These are phyloP conservation scores for Termitomyces sp. DNA, from an alignment of 768 basidiomycete species.

Conservation along the genomic window DNA sequence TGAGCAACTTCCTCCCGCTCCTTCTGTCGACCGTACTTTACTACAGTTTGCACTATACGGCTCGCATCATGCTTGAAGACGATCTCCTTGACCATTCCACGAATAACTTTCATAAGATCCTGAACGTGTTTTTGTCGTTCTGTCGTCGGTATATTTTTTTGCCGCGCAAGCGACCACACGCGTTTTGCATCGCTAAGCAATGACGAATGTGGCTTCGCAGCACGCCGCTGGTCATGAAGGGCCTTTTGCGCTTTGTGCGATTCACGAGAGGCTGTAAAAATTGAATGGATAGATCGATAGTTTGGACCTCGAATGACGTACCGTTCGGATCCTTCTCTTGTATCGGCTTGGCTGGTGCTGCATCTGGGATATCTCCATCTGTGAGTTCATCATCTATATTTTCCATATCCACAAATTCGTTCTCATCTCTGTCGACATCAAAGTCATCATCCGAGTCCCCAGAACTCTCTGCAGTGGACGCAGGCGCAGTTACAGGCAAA, in stretches of 20 bases:
- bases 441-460: conserved; percentile 36
- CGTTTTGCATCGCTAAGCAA: conserved; percentile 68
- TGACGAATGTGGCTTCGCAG: conserved; percentile 71
- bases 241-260: conserved; percentile 67
- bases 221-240: conserved; percentile 63
- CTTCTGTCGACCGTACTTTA: conserved; percentile 72
- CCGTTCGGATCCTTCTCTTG: conserved; percentile 54
- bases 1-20: conserved; percentile 77
- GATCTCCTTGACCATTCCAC: conserved; percentile 80
- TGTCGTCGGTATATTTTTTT: conserved; percentile 60
- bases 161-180: conserved; percentile 70
- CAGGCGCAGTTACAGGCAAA: conserved; percentile 46
- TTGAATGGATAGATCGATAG: conserved; percentile 1
- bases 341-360: conserved; percentile 12
- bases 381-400: conserved; percentile 26
- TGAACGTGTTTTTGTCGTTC: conserved; percentile 74
- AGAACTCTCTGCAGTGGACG: conserved; percentile 25
- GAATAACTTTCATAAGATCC: conserved; percentile 69
- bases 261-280: conserved; percentile 49
- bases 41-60: conserved; percentile 73
- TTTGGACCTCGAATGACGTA: conserved; percentile 23
- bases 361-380: conserved; percentile 24
- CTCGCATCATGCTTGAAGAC: conserved; percentile 92
- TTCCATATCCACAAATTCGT: conserved; percentile 25
- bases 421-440: conserved; percentile 28